These are phyloP conservation scores for Coffea canephora DNA, from an alignment of 257 asterid genomes.

Conservation along the genomic window DNA sequence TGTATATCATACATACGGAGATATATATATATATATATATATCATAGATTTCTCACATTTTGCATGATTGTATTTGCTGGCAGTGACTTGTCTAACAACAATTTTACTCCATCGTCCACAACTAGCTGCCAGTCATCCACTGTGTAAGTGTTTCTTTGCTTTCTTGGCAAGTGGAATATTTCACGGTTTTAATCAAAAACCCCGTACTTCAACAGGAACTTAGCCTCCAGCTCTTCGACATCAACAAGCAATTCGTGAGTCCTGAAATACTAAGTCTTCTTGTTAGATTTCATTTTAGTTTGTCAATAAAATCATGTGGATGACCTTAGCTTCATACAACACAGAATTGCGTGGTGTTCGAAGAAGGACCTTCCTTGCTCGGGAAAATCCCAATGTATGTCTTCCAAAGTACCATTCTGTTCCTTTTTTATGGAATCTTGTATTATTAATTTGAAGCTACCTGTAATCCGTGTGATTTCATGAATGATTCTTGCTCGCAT, in stretches of 20 bases:
- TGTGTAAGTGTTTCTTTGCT: conserved; percentile 44
- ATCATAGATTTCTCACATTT: conserved; percentile 1
- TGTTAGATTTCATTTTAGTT: background rate
- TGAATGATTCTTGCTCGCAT: background rate
- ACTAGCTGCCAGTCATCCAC: conserved; percentile 38
- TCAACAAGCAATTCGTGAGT: conserved; percentile 61
- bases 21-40: background rate
- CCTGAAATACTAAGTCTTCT: conserved; percentile 6
- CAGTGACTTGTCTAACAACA: conserved; percentile 91
- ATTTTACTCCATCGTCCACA: conserved; percentile 44
- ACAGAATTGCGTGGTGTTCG: conserved; percentile 66
- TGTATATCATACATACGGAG: background rate
- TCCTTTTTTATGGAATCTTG: background rate
- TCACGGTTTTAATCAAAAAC: conserved; percentile 15
- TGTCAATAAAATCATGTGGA: conserved; percentile 9
- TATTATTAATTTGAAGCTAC: background rate
- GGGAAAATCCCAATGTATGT: conserved; percentile 44
- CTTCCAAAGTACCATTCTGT: background rate
- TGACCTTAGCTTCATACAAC: conserved; percentile 4
- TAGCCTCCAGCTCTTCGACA: conserved; percentile 67
- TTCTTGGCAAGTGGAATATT: conserved; percentile 2
- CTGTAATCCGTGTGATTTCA: background rate
- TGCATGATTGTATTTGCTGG: conserved; percentile 28
- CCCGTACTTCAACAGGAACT: conserved; percentile 51
- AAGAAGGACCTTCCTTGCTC: conserved; percentile 66